phyloP scores from a whole-genome alignment of 2,329 filamentous ascomycete genomes.

The Ophiostoma quercus region DNA sequence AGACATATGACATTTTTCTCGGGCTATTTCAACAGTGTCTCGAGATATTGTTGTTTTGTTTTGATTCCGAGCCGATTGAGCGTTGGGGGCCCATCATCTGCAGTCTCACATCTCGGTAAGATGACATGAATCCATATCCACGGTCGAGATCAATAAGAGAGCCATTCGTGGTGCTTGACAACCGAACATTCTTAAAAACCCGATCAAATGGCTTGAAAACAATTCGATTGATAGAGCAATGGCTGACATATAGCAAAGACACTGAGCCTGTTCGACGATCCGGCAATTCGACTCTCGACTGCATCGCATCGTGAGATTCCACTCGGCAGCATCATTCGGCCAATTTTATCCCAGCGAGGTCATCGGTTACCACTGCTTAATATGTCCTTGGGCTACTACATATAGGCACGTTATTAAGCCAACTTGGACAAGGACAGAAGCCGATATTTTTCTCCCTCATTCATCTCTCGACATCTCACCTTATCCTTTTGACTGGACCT shows the following conservation, averaged over 20 bases:
- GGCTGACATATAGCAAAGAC: not conserved
- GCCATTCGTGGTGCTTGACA: not conserved
- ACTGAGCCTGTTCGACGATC: not conserved
- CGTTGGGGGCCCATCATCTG: not conserved
- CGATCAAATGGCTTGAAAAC: not conserved
- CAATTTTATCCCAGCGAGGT: not conserved
- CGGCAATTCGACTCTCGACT: not conserved
- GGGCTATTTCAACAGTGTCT: not conserved
- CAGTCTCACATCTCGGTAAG: constrained; percentile 6
- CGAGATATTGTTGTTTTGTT: not conserved
- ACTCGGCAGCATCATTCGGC: not conserved
- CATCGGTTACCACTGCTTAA: not conserved
- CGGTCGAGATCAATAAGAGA: not conserved
- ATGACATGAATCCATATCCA: not conserved
- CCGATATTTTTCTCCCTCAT: not conserved
- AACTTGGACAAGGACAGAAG: not conserved
- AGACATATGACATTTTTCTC: not conserved
- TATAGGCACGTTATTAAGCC: not conserved
- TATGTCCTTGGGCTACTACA: not conserved
- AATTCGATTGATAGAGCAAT: not conserved
- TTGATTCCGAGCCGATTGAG: not conserved
- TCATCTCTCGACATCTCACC: not conserved
- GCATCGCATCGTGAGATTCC: constrained; percentile 11
- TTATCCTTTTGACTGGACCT: not conserved
- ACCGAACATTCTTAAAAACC: not conserved